phyloP scores from a whole-genome alignment of 2,329 filamentous ascomycete genomes.

The Penicillium polonicum region DNA sequence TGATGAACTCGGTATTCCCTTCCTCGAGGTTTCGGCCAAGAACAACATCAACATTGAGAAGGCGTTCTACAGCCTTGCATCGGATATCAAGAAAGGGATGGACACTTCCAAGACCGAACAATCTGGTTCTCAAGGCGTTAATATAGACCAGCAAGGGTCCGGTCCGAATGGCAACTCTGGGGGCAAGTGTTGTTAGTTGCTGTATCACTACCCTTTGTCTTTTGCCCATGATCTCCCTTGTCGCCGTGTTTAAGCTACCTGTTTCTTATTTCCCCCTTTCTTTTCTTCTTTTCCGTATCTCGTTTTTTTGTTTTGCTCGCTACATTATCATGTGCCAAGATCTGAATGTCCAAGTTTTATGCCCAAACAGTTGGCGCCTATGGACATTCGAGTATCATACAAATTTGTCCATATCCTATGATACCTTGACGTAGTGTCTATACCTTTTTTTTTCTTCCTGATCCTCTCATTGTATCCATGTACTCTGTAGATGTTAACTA shows the following conservation, averaged over 20 bases:
- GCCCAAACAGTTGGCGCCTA: slow-evolving; percentile 15
- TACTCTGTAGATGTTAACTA: too few species aligned
- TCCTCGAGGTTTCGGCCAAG: slow-evolving; percentile 98
- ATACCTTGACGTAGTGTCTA: slow-evolving; percentile 3
- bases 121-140: slow-evolving; percentile 60
- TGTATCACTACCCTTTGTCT: slow-evolving; percentile 18
- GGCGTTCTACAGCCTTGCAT: slow-evolving; percentile 91
- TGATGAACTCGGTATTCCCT: slow-evolving; percentile 93
- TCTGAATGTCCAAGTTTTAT: slow-evolving; percentile 22
- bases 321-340: slow-evolving; percentile 27
- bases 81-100: slow-evolving; percentile 98
- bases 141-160: slow-evolving; percentile 63
- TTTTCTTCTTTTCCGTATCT: slow-evolving; percentile 14
- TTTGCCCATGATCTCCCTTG: neutral
- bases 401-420: slow-evolving; percentile 24
- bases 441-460: neutral
- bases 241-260: neutral
- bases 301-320: slow-evolving; percentile 10
- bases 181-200: slow-evolving; percentile 74
- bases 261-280: neutral
- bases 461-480: too few species aligned
- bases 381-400: slow-evolving; percentile 20
- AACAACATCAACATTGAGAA: slow-evolving; percentile 99
- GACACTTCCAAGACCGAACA: slow-evolving; percentile 81
- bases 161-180: slow-evolving; percentile 51